phyloP scores from a whole-genome alignment of 345 rosid species.

The Psidium guajava region DNA sequence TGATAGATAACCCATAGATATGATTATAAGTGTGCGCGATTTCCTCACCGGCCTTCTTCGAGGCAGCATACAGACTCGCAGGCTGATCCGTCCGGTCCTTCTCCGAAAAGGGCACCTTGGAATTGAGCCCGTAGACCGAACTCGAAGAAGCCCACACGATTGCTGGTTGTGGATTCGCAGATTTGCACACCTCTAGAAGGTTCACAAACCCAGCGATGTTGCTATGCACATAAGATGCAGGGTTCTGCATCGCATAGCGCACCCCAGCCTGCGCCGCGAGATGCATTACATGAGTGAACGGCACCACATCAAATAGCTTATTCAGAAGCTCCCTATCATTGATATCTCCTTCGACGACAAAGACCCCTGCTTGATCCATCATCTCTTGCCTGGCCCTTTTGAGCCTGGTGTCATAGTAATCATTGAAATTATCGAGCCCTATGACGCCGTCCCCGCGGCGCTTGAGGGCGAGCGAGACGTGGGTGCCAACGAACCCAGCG shows the following conservation, averaged over 20 bases:
- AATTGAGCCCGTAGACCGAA: constrained; percentile 23
- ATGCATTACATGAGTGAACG: constrained; percentile 27
- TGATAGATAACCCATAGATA: constrained; percentile 24
- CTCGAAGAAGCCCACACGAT: constrained; percentile 28
- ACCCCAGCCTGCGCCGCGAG: constrained; percentile 34
- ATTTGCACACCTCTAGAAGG: constrained; percentile 10
- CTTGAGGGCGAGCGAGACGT: constrained; percentile 20
- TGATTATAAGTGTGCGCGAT: constrained; percentile 24
- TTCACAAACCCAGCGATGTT: constrained; percentile 20
- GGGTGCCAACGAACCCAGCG: constrained; percentile 28
- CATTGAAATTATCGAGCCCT: constrained; percentile 24
- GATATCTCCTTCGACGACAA: constrained; percentile 21
- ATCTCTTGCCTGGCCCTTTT: constrained; percentile 17
- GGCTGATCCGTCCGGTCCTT: constrained; percentile 31
- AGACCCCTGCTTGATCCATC: constrained; percentile 6
- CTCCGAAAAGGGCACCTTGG: constrained; percentile 23
- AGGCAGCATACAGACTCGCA: constrained; percentile 25
- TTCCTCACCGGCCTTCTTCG: constrained; percentile 33
- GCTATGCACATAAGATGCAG: constrained; percentile 17
- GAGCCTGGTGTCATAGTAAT: constrained; percentile 13
- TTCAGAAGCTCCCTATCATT: constrained; percentile 14
- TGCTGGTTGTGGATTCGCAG: constrained; percentile 23
- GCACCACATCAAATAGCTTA: constrained; percentile 17
- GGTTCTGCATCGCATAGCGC: constrained; percentile 30
- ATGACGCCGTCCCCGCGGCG: constrained; percentile 28